Base-by-base conservation (phyloP, 495 filamentous ascomycete species). In the Aspergillus biplanus region DNA sequence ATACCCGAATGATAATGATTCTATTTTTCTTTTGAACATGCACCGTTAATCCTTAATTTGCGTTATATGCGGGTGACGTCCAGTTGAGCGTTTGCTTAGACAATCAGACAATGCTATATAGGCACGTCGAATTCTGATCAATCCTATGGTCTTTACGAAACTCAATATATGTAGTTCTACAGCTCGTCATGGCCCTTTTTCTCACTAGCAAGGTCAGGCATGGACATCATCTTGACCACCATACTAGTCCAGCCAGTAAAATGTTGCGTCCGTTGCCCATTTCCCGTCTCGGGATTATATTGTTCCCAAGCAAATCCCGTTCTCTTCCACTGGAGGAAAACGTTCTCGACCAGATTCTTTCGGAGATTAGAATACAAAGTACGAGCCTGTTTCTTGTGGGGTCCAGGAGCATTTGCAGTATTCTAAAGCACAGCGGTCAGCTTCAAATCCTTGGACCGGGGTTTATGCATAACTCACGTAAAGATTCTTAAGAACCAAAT, bases 231-330 rank as follows among this genome's bases (percentile, higher is more conserved):
- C 82, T 97, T 97, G 44, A 98, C 93, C 65, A 98, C 94, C 74
- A 97, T 79, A 74, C 91, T 96, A 53, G 96, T 99, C 95, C 95
- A 99, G 58, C 95, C 95, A 15, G 94, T 96, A 73, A 99, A 99
- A 80, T 98, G 95, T 78, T 97, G 93, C 27, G 93, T 98, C 54
- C 95, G 85, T 80, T 98, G 96, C 35, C 95, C 95, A 59, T 85
- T 83, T 52, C 95, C 95, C 5, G 90, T 97, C 64, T 97, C 92
- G 0, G 94, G 91, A 74, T 97, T 93, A 76, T 97, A 99, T 76
- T 99, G 95, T 73, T 99, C 95, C 96, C 96, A 99, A 9, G 96
- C 95, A 75, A 97, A 99, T 16, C 94, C 93, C 0, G 95, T 99
- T 64, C 89, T 83, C 72, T 88, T 82, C 95, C 95, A 99, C 70